Evolutionary conservation across 1,139 yeast genomes (phyloP).

Genomic region (Pichia cactophila): DNA sequence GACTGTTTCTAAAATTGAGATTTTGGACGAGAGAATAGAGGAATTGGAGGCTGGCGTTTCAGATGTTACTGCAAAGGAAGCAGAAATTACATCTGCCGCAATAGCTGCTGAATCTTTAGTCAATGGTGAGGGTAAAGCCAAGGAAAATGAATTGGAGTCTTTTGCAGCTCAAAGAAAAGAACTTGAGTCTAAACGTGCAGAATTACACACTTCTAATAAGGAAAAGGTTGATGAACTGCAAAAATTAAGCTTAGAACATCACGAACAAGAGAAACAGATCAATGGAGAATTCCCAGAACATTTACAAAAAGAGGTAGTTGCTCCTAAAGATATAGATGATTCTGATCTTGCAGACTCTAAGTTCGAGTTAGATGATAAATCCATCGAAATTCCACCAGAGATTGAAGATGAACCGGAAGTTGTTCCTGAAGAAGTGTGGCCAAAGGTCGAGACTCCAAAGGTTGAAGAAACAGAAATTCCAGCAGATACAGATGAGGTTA

Average conservation of each 20-base stretch:
- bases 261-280: slow-evolving; percentile 36
- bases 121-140: slow-evolving; percentile 8
- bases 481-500: background rate
- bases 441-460: slow-evolving; percentile 18
- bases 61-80: slow-evolving; percentile 22
- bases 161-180: slow-evolving; percentile 34
- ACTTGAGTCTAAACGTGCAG: slow-evolving; percentile 38
- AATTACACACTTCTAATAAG: slow-evolving; percentile 34
- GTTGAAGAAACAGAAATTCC: slow-evolving; percentile 18
- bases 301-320: slow-evolving; percentile 35
- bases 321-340: slow-evolving; percentile 29
- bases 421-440: slow-evolving; percentile 21
- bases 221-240: slow-evolving; percentile 41
- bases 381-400: slow-evolving; percentile 26
- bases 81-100: slow-evolving; percentile 19
- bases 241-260: slow-evolving; percentile 35
- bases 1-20: slow-evolving; percentile 18
- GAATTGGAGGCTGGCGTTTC: slow-evolving; percentile 17
- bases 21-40: slow-evolving; percentile 19
- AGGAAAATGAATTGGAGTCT: slow-evolving; percentile 26
- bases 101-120: slow-evolving; percentile 6
- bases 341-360: slow-evolving; percentile 23
- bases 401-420: slow-evolving; percentile 20
- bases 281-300: slow-evolving; percentile 49
- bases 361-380: slow-evolving; percentile 24